A percentile compares a stretch with the other conserved stretches of the same genome.
These are phyloP conservation scores for Colletotrichum coccodes DNA, from an alignment of 2,329 filamentous ascomycete species.

Conservation along the genomic window DNA sequence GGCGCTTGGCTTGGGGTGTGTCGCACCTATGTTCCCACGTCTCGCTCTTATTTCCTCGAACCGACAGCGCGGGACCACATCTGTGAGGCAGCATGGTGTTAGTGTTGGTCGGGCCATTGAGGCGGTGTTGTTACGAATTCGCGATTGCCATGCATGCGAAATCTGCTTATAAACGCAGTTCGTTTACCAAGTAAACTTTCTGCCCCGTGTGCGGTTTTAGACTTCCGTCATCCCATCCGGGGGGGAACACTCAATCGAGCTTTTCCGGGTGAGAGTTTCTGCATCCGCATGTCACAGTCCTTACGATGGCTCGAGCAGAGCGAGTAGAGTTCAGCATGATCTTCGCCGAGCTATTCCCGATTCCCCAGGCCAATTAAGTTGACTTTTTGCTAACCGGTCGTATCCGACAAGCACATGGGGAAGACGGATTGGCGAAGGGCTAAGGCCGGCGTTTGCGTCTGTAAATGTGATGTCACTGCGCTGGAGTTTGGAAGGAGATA, in stretches of 20 bases:
- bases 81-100: too few relatives aligned
- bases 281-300: constrained; percentile 2
- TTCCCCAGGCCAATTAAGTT: background rate
- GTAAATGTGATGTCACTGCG: constrained; percentile 18
- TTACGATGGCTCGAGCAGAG: constrained; percentile 14
- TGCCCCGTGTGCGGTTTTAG: constrained; percentile 4
- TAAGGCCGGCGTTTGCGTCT: background rate
- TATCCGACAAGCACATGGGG: constrained; percentile 1
- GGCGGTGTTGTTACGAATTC: constrained; percentile 22
- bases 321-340: background rate
- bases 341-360: background rate
- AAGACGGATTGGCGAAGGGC: background rate
- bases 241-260: constrained; percentile 1
- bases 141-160: background rate
- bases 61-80: background rate
- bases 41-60: background rate
- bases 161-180: background rate
- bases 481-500: constrained; percentile 21
- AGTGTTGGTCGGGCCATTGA: background rate
- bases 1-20: background rate
- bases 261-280: background rate
- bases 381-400: constrained; percentile 7
- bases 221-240: constrained; percentile 25
- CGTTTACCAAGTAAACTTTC: background rate
- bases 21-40: background rate